phyloP scores from a whole-genome alignment of 2,329 filamentous ascomycete genomes.

The Talaromyces sp. region DNA sequence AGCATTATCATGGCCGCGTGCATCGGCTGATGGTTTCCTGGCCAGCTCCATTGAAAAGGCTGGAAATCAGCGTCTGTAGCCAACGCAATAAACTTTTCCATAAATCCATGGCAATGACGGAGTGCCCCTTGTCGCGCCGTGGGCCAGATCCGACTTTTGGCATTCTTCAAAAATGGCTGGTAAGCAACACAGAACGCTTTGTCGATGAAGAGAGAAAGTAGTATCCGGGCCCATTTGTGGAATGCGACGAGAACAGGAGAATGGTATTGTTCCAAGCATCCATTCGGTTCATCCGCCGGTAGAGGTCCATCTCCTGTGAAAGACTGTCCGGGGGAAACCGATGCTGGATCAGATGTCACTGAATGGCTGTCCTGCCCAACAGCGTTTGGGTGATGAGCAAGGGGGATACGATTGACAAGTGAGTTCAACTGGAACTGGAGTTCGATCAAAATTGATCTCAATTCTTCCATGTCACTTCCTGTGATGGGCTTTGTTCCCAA shows the following conservation, averaged over 20 bases:
- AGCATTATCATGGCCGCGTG: slow-evolving; percentile 44
- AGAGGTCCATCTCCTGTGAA: slow-evolving; percentile 23
- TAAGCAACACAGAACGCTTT: slow-evolving; percentile 45
- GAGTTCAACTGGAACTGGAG: slow-evolving; percentile 37
- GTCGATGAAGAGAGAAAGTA: slow-evolving; percentile 40
- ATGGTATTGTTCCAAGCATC: slow-evolving; percentile 39
- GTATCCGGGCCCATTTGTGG: slow-evolving; percentile 42
- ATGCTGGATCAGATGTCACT: slow-evolving; percentile 14
- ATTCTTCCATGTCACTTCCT: slow-evolving; percentile 38
- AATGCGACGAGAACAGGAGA: slow-evolving; percentile 37
- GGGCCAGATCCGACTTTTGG: slow-evolving; percentile 42
- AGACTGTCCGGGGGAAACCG: slow-evolving; percentile 21
- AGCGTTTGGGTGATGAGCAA: slow-evolving; percentile 15
- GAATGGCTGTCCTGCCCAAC: slow-evolving; percentile 11
- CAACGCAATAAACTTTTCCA: slow-evolving; percentile 45
- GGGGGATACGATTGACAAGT: slow-evolving; percentile 39
- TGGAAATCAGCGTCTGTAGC: slow-evolving; percentile 43
- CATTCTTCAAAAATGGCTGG: slow-evolving; percentile 44
- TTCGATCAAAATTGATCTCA: slow-evolving; percentile 35
- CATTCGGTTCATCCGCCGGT: slow-evolving; percentile 28
- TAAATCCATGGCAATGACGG: slow-evolving; percentile 42
- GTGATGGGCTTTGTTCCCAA: slow-evolving; percentile 40
- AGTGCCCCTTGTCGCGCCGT: slow-evolving; percentile 42
- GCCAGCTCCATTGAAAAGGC: slow-evolving; percentile 45
- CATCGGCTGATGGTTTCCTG: slow-evolving; percentile 40